These are phyloP conservation scores for Trametes pubescens DNA, from an alignment of 1,284 basidiomycete genomes.

Conservation along the genomic window DNA sequence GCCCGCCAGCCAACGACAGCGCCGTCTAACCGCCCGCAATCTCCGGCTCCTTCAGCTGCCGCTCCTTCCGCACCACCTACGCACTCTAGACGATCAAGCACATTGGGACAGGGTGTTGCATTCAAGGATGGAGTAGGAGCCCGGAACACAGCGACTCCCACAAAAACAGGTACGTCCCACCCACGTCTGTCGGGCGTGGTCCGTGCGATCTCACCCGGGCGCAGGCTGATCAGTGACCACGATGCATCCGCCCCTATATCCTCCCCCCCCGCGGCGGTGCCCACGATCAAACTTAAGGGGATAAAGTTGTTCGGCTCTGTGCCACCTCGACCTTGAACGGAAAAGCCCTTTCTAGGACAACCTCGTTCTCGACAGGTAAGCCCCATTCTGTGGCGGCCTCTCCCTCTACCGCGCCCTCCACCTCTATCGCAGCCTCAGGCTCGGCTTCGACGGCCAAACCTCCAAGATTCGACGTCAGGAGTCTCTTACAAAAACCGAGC, in stretches of 20 bases:
- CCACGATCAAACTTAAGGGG: constrained; percentile 71
- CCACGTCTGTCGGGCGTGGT: constrained; percentile 13
- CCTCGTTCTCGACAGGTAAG: constrained; percentile 46
- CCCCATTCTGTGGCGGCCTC: constrained; percentile 37
- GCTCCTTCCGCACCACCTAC: constrained; percentile 56
- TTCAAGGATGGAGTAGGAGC: constrained; percentile 75
- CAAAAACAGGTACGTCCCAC: constrained; percentile 65
- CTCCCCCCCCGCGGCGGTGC: constrained; percentile 70
- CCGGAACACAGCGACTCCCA: constrained; percentile 46
- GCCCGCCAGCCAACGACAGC: constrained; percentile 71
- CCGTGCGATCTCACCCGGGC: constrained; percentile 26
- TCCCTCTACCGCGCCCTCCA: constrained; percentile 41
- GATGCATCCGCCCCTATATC: constrained; percentile 72
- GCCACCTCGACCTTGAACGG: constrained; percentile 65
- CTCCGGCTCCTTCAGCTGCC: constrained; percentile 64
- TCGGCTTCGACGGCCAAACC: constrained; percentile 43
- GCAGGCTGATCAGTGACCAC: constrained; percentile 71
- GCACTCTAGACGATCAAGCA: constrained; percentile 76
- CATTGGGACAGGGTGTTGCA: constrained; percentile 70
- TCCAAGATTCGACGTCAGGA: constrained; percentile 67
- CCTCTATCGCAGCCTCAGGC: constrained; percentile 43
- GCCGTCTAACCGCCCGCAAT: constrained; percentile 76
- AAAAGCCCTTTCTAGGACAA: constrained; percentile 45
- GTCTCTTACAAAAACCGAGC: constrained; percentile 69
- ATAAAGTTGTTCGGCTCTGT: constrained; percentile 85